Base-by-base conservation (phyloP, 1,284 basidiomycete species). In the Psilocybe mexicana region DNA sequence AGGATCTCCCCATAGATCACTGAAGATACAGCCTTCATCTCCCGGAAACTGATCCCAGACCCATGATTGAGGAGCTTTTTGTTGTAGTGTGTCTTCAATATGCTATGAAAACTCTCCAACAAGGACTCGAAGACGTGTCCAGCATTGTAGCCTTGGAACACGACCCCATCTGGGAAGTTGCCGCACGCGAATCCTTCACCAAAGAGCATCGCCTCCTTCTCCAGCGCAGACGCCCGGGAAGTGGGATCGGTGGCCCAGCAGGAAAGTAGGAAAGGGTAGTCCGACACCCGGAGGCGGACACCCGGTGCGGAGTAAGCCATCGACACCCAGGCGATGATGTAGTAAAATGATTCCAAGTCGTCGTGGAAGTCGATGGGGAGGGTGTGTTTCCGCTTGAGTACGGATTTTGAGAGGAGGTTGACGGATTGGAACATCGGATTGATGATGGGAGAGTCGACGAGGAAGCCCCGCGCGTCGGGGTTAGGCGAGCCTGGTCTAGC, bases 291-390 rank as follows among this genome's bases (percentile, higher is more conserved):
- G 5, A 33, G 28, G n/a, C 30, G 30, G 6, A n/a, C n/a, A 6
- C 55, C 55, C 10, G 57, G 57, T 25, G 30, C 46, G 8, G 33
- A 38, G n/a, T 54, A 58, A 6, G 52, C 52, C 33, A 58, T 43
- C 3, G 52, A 48, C 6, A 58, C 43, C 51, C 52, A 58, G 6
- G 52, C 57, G 4, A 58, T 53, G 45, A 58, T 36, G 35, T 54
- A 58, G 33, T 54, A 58, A 25, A 58, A 58, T 1, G 57, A 58
- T 25, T 58, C 57, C 36, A 58, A 35, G n/a, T 58, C 57, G 47
- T 58, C 57, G 8, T 54, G 40, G 26, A 54, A 58, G 18, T 58
- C 57, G 0, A 36, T 12, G 25, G 46, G 46, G 11, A 44, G 28
- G 12, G 8, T 47, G 18, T 26, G 36, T n/a, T 14, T n/a, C 18